Evolutionary conservation across 1,284 basidiomycete species (phyloP).

Genomic region (Fistulinella cinereoalba): DNA sequence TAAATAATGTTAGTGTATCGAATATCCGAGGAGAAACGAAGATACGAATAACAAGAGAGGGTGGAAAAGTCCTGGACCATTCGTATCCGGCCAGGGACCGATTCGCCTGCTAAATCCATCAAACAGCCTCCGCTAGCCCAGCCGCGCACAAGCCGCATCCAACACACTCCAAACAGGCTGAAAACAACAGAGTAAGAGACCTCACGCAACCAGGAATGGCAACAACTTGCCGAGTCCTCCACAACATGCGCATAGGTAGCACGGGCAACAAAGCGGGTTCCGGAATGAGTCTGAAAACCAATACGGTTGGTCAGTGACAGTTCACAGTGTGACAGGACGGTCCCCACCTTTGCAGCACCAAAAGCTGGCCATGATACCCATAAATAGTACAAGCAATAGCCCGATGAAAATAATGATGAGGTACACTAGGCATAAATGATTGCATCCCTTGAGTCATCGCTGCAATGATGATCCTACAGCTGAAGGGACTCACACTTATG

Average conservation of each 20-base stretch:
- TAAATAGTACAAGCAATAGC: conserved; percentile 47
- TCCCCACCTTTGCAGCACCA: conserved; percentile 56
- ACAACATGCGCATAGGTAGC: conserved; percentile 64
- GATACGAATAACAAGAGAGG: not conserved
- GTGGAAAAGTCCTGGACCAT: not conserved
- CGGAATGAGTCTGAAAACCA: conserved; percentile 45
- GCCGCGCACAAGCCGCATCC: conserved; percentile 54
- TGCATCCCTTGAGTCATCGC: not conserved
- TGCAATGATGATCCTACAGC: not conserved
- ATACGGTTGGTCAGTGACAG: conserved; percentile 1
- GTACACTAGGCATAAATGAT: conserved; percentile 39
- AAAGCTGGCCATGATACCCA: conserved; percentile 51
- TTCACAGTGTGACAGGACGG: not conserved
- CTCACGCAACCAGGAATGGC: not conserved
- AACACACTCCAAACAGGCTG: conserved; percentile 54
- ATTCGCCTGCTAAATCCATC: not conserved
- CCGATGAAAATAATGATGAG: conserved; percentile 59
- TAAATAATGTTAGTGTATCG: not conserved
- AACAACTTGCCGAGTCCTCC: conserved; percentile 55
- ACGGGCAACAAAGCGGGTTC: conserved; percentile 61
- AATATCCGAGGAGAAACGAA: not conserved
- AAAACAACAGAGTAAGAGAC: conserved; percentile 9
- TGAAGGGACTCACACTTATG: conserved; percentile 36
- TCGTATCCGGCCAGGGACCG: not conserved
- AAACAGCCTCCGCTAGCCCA: conserved; percentile 38